Percentiles rank a stretch among this genome's conserved stretches.
These are phyloP conservation scores for Phytophthora fragariaefolia DNA, from an alignment of 352 stramenopile species.

Conservation along the genomic window DNA sequence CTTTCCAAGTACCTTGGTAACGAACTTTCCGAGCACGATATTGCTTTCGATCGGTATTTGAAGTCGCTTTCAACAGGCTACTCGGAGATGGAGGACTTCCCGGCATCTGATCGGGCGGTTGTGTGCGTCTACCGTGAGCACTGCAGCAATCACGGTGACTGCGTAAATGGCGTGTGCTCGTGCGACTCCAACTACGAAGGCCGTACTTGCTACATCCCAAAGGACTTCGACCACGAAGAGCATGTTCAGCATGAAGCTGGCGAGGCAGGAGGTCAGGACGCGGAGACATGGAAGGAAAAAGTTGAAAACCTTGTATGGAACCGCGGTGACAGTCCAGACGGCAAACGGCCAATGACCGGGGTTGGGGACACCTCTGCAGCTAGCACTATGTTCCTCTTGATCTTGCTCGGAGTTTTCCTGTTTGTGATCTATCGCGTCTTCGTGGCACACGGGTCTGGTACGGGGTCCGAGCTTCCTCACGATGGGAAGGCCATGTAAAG, in stretches of 20 bases:
- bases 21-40: constrained; percentile 64
- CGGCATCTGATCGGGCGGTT: constrained; percentile 48
- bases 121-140: constrained; percentile 82
- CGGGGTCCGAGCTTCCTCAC: constrained; percentile 25
- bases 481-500: constrained; percentile 42
- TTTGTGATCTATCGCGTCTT: constrained; percentile 56
- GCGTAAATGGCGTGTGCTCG: constrained; percentile 77
- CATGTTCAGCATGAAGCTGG: constrained; percentile 30
- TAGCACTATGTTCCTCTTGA: constrained; percentile 47
- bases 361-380: constrained; percentile 36
- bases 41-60: constrained; percentile 78
- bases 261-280: constrained; percentile 35
- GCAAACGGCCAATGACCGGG: constrained; percentile 36
- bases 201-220: constrained; percentile 82
- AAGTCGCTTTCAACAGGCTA: constrained; percentile 66
- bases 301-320: constrained; percentile 66
- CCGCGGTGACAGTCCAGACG: constrained; percentile 31
- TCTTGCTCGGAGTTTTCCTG: constrained; percentile 54
- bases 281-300: constrained; percentile 71
- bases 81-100: constrained; percentile 48
- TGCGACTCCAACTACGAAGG: constrained; percentile 83
- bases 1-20: constrained; percentile 64
- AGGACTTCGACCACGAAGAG: constrained; percentile 53
- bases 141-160: constrained; percentile 84
- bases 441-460: constrained; percentile 3